Evolutionary conservation across 2,329 filamentous ascomycete genomes (phyloP), one percentile per base, ranked within the genome.

Genomic region (Coniochaeta sp.): DNA sequence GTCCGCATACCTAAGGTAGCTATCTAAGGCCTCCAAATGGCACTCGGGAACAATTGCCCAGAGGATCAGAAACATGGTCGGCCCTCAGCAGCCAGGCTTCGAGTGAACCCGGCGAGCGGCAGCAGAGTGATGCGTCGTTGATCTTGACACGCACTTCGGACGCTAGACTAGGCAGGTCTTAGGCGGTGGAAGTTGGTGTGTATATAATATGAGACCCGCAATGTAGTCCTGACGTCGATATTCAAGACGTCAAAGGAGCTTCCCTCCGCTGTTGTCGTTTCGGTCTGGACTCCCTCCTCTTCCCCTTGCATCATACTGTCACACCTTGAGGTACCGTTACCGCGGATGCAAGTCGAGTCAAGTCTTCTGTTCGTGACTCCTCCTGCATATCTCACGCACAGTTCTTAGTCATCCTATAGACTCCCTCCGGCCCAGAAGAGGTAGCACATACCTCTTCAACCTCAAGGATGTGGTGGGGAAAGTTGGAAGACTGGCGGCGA

Each of bases 401-500:
- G n/a, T n/a, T n/a, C n/a, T n/a, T n/a, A n/a, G n/a, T n/a, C n/a
- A n/a, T n/a, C n/a, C n/a, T n/a, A n/a, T n/a, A n/a, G n/a, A n/a
- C n/a, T n/a, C n/a, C n/a, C n/a, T n/a, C n/a, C n/a, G n/a, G n/a
- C n/a, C n/a, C n/a, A n/a, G n/a, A n/a, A n/a, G n/a, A n/a, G n/a
- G n/a, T n/a, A n/a, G n/a, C n/a, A n/a, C n/a, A 24, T 14, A 18
- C 38, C n/a, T 6, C 4, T 12, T 14, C 12, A 42, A 42, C n/a
- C n/a, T n/a, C n/a, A n/a, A n/a, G n/a, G 50, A 42, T 47, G 33
- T 59, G 50, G 28, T 40, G 32, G 27, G 55, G 54, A 45, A 49
- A n/a, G 47, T 53, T 51, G 9, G 53, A 55, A 4, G 56, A 58
- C 16, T 58, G 58, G 49, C 53, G 57, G 28, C 46, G 58, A 12